Base-by-base conservation (phyloP, 768 basidiomycete genomes). In the Tricholoma matsutake region DNA sequence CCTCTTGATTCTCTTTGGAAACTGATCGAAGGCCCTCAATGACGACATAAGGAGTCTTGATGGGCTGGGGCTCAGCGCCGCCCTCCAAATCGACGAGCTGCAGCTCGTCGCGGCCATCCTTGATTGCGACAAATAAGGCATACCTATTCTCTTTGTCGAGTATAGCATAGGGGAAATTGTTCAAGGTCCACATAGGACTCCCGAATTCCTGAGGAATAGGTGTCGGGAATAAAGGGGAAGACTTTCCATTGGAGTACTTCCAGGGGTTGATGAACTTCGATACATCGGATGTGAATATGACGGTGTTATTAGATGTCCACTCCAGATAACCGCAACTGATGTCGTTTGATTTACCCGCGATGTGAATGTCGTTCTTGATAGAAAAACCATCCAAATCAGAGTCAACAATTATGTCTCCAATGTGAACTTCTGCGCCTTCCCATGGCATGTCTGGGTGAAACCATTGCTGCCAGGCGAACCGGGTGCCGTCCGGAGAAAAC, bases 261-360 rank as follows among this genome's bases (percentile, higher is more conserved):
- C 83, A 91, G 0, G 91, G 87, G 66, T 92, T 89, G 60, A 83
- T 79, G 68, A 80, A 92, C 0, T 87, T 88, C 14, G 83, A 82
- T 57, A 78, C 75, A 64, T 93, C 91, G 32, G 78, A 81, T 6
- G 86, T 84, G 73, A 86, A 91, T 51, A 88, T 73, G 39, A 92
- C 75, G 4, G 72, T 78, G 31, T 83, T 78, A 64, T 86, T 76
- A 59, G 74, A 77, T 4, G 78, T 71, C 89, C 90, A 92, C 6
- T 72, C 65, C 0, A 91, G 87, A 64, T 87, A 87, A 10, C 68
- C 76, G 28, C 85, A 83, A 43, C 84, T 81, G 62, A 85, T 73
- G n/a, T 76, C 77, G 57, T 75, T 73, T 43, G 67, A 69, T 63
- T 81, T 75, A 16, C 87, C 86, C 0, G 86, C 86, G 13, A 91